phyloP scores from a whole-genome alignment of 768 basidiomycete species.

The Paxillus ammoniavirescens region DNA sequence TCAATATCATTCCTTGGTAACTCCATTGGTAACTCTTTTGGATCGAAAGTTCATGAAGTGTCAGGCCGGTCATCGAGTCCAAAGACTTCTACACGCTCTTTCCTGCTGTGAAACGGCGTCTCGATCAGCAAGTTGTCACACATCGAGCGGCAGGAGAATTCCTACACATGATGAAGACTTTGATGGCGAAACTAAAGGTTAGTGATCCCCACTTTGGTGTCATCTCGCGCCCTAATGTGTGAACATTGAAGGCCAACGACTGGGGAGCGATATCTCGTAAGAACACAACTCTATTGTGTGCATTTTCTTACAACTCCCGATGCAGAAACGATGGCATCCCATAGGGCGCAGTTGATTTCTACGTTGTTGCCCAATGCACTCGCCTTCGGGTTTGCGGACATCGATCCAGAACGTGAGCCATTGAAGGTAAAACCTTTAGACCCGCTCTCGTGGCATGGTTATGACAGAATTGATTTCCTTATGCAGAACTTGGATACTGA shows the following conservation, averaged over 20 bases:
- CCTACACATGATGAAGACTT: slow-evolving; percentile 53
- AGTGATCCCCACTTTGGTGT: neutral
- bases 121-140: slow-evolving; percentile 49
- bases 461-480: neutral
- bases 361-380: slow-evolving; percentile 47
- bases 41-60: neutral
- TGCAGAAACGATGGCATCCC: slow-evolving; percentile 47
- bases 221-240: neutral
- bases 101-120: slow-evolving; percentile 39
- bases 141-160: slow-evolving; percentile 55
- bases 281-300: slow-evolving; percentile 11
- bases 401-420: slow-evolving; percentile 44
- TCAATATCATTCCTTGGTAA: slow-evolving; percentile 60
- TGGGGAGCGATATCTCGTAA: slow-evolving; percentile 64
- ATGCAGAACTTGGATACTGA: slow-evolving; percentile 54
- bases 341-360: slow-evolving; percentile 44
- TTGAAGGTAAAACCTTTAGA: slow-evolving; percentile 41
- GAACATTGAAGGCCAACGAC: slow-evolving; percentile 48
- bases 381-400: slow-evolving; percentile 44
- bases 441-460: neutral
- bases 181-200: slow-evolving; percentile 70
- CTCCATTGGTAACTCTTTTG: neutral
- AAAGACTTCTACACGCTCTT: slow-evolving; percentile 60
- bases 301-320: neutral
- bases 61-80: slow-evolving; percentile 58